These are phyloP conservation scores for Debaryomyces sp. DNA, from an alignment of 1,139 yeast genomes.

Conservation along the genomic window DNA sequence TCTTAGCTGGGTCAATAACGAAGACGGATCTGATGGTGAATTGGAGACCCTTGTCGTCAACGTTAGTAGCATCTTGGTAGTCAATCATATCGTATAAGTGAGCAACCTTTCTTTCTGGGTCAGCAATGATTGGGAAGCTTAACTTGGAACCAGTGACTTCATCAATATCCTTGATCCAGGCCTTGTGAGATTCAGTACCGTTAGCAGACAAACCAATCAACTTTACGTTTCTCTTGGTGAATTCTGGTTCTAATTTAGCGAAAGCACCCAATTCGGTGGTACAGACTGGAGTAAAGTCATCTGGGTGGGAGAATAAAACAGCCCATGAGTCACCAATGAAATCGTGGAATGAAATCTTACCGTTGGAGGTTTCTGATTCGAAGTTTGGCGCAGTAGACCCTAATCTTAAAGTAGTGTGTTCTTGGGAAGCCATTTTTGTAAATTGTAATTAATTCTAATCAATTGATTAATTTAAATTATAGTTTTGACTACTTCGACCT, in stretches of 20 bases:
- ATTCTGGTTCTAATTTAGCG: conserved; percentile 81
- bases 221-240: conserved; percentile 73
- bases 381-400: conserved; percentile 85
- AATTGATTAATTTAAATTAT: not conserved
- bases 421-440: conserved; percentile 11
- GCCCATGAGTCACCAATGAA: conserved; percentile 78
- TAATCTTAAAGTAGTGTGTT: conserved; percentile 34
- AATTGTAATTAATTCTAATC: not conserved
- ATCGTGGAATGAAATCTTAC: conserved; percentile 75
- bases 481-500: too few species aligned
- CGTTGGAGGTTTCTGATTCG: conserved; percentile 71
- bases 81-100: conserved; percentile 78
- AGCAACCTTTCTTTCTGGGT: conserved; percentile 70
- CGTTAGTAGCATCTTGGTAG: conserved; percentile 80
- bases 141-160: conserved; percentile 70
- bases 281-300: conserved; percentile 87
- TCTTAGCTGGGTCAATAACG: conserved; percentile 79
- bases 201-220: conserved; percentile 81
- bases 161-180: conserved; percentile 84
- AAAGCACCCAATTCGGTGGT: conserved; percentile 90
- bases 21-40: conserved; percentile 83
- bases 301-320: conserved; percentile 83
- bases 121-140: conserved; percentile 80
- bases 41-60: conserved; percentile 70
- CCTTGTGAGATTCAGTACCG: conserved; percentile 67